Percentiles rank a stretch among this genome's conserved stretches.
phyloP scores from a whole-genome alignment of 1,284 basidiomycete genomes.

The Cronartium ribicola region DNA sequence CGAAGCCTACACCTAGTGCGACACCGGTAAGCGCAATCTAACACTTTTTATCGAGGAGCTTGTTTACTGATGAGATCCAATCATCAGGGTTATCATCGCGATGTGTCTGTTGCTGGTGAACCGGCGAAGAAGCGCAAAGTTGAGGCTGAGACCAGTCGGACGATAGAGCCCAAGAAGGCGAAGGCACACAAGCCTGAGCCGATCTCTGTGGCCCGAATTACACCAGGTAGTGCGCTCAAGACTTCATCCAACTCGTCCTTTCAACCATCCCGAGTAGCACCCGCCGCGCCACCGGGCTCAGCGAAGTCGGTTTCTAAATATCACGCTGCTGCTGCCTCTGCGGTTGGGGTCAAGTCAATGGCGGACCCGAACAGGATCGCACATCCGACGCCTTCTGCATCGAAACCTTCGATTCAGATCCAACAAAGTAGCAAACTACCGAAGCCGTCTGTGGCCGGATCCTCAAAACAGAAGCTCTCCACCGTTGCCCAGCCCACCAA shows the following conservation, averaged over 20 bases:
- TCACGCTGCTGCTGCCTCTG: conserved; percentile 3
- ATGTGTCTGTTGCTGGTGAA: conserved; percentile 21
- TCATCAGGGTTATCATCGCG: conserved; percentile 11
- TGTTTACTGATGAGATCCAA: neutral
- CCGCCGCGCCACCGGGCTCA: neutral
- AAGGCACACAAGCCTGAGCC: conserved; percentile 13
- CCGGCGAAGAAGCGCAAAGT: conserved; percentile 37
- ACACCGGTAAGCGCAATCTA: conserved; percentile 19
- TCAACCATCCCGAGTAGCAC: neutral
- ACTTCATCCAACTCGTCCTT: conserved; percentile 4
- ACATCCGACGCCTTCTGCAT: neutral
- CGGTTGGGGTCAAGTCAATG: neutral
- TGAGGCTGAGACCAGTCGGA: conserved; percentile 23
- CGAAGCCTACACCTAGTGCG: conserved; percentile 21
- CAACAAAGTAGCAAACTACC: neutral
- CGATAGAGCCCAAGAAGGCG: conserved; percentile 26
- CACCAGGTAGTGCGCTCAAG: conserved; percentile 30
- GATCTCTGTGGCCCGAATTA: neutral
- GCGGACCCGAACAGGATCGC: neutral
- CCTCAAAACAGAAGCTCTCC: conserved; percentile 9
- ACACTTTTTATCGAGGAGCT: neutral
- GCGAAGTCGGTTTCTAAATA: neutral
- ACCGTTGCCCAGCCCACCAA: neutral
- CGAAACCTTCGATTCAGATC: neutral
- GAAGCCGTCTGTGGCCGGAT: conserved; percentile 2